Conservation (phyloP, 306 rosid genomes). For the Herpetospermum pedunculosum region DNA sequence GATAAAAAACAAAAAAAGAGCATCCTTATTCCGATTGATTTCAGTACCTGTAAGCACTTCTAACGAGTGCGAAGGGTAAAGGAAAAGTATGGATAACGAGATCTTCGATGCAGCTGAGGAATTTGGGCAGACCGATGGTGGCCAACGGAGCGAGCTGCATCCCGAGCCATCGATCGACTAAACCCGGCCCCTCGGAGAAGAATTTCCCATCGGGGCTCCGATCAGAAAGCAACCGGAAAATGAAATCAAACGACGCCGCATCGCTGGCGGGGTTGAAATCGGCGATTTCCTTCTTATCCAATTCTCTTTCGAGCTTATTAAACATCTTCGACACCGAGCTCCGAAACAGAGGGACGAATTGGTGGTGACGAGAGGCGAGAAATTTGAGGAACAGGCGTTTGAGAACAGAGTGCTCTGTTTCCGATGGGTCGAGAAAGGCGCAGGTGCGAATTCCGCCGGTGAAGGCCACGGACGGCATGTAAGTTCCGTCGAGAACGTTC, state of each 20-base stretch:
- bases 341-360: slow-evolving; percentile 38
- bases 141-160: slow-evolving; percentile 46
- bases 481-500: slow-evolving; percentile 61
- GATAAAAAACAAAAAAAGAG: too few relatives aligned
- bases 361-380: slow-evolving; percentile 19
- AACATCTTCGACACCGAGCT: slow-evolving; percentile 19
- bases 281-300: slow-evolving; percentile 1
- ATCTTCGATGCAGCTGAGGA: slow-evolving; percentile 38
- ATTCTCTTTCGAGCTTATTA: slow-evolving; percentile 17
- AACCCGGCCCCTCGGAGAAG: slow-evolving; percentile 22
- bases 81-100: slow-evolving; percentile 19
- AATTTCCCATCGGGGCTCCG: slow-evolving; percentile 20
- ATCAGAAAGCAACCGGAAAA: slow-evolving; percentile 32
- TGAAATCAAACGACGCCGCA: slow-evolving; percentile 28
- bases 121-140: slow-evolving; percentile 25
- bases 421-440: slow-evolving; percentile 50
- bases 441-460: slow-evolving; percentile 62
- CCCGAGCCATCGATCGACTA: slow-evolving; percentile 27
- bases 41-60: slow-evolving; percentile 23
- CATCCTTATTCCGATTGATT: too few relatives aligned
- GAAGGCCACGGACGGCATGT: slow-evolving; percentile 57
- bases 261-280: slow-evolving; percentile 21
- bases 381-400: slow-evolving; percentile 29
- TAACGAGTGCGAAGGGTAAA: slow-evolving; percentile 38
- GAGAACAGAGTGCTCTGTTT: slow-evolving; percentile 32